Percentiles rank a stretch among this genome's conserved stretches.
Evolutionary conservation across 139 green algal species (phyloP).

Genomic region (Coelastrella sp.): DNA sequence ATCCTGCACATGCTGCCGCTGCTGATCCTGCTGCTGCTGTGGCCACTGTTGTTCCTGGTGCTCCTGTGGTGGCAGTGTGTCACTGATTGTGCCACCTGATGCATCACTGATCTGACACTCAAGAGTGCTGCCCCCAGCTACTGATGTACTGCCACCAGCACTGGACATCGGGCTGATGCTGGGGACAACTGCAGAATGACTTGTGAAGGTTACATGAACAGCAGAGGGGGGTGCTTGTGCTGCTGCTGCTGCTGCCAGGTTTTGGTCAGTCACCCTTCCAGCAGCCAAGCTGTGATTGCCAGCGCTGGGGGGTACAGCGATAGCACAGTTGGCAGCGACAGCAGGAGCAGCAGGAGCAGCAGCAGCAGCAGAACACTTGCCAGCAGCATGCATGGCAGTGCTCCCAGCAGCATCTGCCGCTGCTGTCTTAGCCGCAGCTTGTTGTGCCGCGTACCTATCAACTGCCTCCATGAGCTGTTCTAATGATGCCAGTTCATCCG

Average conservation of each 20-base stretch:
- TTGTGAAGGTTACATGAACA: background rate
- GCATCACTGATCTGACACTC: conserved; percentile 1
- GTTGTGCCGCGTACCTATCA: background rate
- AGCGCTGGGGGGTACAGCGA: background rate
- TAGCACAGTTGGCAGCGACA: background rate
- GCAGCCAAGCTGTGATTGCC: too few species aligned
- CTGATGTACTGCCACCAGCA: background rate
- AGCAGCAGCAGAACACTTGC: background rate
- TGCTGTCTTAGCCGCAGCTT: background rate
- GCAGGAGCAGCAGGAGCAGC: too few species aligned
- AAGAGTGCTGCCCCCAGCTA: background rate
- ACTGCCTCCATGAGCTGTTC: background rate
- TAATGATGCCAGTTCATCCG: background rate
- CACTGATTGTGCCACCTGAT: background rate
- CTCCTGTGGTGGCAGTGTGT: background rate
- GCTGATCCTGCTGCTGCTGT: background rate
- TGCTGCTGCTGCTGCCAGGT: background rate
- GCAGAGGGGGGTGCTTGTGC: background rate
- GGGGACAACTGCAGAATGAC: background rate
- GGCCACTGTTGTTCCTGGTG: background rate
- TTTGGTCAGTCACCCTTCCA: background rate
- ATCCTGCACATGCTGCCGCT: background rate
- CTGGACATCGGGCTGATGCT: background rate
- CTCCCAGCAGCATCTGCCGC: background rate
- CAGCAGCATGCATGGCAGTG: background rate